Evolutionary conservation across 1,284 basidiomycete genomes (phyloP).

Genomic region (Papiliotrema nemorosa): DNA sequence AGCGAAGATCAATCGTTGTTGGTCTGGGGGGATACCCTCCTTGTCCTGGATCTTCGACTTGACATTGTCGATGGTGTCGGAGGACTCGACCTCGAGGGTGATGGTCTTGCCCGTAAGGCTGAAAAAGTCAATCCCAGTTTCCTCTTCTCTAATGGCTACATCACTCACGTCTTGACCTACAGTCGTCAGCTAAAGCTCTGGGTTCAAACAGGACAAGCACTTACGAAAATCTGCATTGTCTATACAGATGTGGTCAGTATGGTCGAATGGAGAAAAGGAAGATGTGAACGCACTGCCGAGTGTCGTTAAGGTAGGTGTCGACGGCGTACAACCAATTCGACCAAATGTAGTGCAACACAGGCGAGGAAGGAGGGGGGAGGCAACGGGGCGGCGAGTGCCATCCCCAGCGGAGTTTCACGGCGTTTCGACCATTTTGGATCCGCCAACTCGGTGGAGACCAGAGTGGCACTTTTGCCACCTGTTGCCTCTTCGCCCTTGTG

Average conservation of each 20-base stretch:
- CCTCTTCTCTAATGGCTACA: background rate
- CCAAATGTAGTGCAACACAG: too few species aligned
- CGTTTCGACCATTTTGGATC: background rate
- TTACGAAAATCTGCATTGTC: conserved; percentile 41
- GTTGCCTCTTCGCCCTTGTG: background rate
- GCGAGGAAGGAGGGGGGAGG: background rate
- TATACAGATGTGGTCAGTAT: background rate
- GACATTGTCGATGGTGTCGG: conserved; percentile 62
- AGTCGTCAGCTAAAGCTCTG: conserved; percentile 5
- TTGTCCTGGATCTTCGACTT: conserved; percentile 60
- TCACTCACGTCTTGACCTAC: conserved; percentile 30
- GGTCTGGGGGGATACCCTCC: conserved; percentile 81
- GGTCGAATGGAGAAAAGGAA: too few species aligned
- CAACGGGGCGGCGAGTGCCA: background rate
- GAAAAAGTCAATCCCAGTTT: conserved; percentile 27
- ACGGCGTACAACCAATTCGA: background rate
- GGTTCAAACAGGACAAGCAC: conserved; percentile 4
- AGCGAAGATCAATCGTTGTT: conserved; percentile 90
- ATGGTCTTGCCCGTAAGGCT: conserved; percentile 58
- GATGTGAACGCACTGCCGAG: conserved; percentile 1
- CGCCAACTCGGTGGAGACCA: background rate
- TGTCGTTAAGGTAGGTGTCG: background rate
- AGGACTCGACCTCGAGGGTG: conserved; percentile 59
- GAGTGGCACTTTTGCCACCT: conserved; percentile 2
- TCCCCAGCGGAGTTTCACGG: background rate